A percentile compares a stretch with the other conserved stretches of the same genome.
phyloP scores from a whole-genome alignment of 305 asterid species.

The Fraxinus sp. region DNA sequence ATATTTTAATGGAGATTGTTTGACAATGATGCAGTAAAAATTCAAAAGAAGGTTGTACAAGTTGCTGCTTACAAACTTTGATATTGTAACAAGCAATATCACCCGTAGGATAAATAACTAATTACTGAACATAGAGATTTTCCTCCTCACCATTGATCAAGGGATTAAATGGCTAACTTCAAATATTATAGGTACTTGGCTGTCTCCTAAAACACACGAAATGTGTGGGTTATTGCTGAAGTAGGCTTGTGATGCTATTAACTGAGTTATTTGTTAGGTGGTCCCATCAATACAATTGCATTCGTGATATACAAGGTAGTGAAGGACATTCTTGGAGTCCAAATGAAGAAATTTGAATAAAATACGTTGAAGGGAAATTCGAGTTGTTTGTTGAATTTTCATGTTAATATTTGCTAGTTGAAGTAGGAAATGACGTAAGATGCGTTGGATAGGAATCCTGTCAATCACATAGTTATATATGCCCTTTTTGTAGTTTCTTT shows the following conservation, averaged over 20 bases:
- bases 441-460: not conserved
- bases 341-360: conserved; percentile 73
- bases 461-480: not conserved
- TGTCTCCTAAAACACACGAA: not conserved
- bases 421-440: not conserved
- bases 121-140: not conserved
- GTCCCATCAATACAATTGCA: conserved; percentile 84
- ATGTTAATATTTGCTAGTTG: conserved; percentile 17
- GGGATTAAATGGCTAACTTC: not conserved
- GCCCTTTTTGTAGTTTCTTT: not conserved
- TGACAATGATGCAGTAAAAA: not conserved
- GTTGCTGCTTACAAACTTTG: not conserved
- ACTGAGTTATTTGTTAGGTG: conserved; percentile 44
- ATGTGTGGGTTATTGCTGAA: not conserved
- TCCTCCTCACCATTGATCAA: not conserved
- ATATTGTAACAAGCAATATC: not conserved
- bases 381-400: conserved; percentile 1
- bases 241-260: not conserved
- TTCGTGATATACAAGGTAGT: conserved; percentile 86
- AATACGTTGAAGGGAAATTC: not conserved
- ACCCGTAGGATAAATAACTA: not conserved
- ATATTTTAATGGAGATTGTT: no score
- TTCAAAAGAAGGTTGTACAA: not conserved
- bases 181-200: no score
- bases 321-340: conserved; percentile 71